Base-by-base conservation (phyloP, 2,329 filamentous ascomycete species). In the Tetracladium maxilliforme region DNA sequence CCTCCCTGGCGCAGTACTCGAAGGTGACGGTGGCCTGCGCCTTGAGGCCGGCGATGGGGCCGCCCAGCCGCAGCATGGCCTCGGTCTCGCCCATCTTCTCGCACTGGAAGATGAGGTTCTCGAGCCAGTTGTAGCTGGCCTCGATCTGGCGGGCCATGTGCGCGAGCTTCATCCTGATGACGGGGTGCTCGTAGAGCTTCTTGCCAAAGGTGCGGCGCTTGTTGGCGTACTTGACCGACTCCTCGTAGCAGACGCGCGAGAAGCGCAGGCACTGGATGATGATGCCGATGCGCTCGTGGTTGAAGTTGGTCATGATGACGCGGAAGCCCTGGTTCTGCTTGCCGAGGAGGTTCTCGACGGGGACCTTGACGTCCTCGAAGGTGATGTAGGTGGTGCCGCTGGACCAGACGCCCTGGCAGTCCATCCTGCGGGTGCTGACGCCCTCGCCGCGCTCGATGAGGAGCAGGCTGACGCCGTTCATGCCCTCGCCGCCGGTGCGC, bases 221-320 rank as follows among this genome's bases (percentile, higher is more conserved):
- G 71, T 90, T 81, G 33, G 84, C 86, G 57, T 94, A 98, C 53
- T 92, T 92, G 52, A 95, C 70, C 14, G 79, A 81, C 58, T 98
- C 90, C 50, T 95, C 87, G 62, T 83, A 93, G 67, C 86, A 94
- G 38, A 95, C 87, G 38, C 90, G 84, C 21, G 81, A 76, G 69
- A 98, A 95, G 44, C 90, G 84, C 36, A 94, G 53, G 44, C 76
- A 92, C 57, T 98, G 90, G 60, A 95, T 95, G 57, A 95, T 86
- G 54, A 98, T 95, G 34, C 90, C 90, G 41, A 98, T 86, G 34
- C 90, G 82, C 61, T 98, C 90, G 64, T 95, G 90, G 69, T 95
- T 95, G 65, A 94, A 94, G 67, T 94, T 94, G 49, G 83, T 94
- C 87, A 95, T 95, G 64, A 98, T 87, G 47, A 92, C 84, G 58